Percentiles rank a stretch among this genome's conserved stretches.
phyloP scores from a whole-genome alignment of 768 basidiomycete species.

The Leucosporidium scottii region DNA sequence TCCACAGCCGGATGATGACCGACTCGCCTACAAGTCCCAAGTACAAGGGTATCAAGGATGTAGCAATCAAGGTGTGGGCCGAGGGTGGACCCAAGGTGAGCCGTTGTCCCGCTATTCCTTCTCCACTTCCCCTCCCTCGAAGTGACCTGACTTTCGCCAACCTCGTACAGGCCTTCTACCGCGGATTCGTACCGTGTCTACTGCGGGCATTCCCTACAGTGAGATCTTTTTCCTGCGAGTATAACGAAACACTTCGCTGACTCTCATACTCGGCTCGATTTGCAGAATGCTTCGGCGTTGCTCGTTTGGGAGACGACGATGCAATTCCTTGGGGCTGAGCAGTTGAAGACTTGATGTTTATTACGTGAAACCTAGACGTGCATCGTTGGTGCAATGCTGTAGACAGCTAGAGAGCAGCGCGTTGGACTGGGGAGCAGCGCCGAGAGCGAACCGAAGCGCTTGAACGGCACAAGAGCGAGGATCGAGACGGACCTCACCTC shows the following conservation, averaged over 20 bases:
- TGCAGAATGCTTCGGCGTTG: conserved; percentile 33
- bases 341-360: background rate
- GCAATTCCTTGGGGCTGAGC: conserved; percentile 26
- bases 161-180: conserved; percentile 26
- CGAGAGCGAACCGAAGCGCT: too few relatives aligned
- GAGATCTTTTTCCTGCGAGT: background rate
- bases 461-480: too few relatives aligned
- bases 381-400: too few relatives aligned
- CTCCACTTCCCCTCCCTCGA: background rate
- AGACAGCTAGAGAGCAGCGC: too few relatives aligned
- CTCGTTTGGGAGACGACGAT: conserved; percentile 35
- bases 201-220: conserved; percentile 35
- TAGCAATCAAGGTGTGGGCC: conserved; percentile 22
- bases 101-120: background rate
- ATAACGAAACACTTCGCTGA: background rate
- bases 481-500: too few relatives aligned
- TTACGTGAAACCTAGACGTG: too few relatives aligned
- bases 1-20: conserved; percentile 33
- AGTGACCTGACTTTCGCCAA: too few relatives aligned
- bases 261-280: too few relatives aligned
- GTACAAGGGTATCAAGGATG: conserved; percentile 23
- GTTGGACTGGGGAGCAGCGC: too few relatives aligned
- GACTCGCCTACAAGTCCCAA: conserved; percentile 27
- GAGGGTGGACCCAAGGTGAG: conserved; percentile 31
- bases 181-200: conserved; percentile 34